Evolutionary conservation across 2,329 filamentous ascomycete species (phyloP).

Genomic region (Dichotomopilus funicola): DNA sequence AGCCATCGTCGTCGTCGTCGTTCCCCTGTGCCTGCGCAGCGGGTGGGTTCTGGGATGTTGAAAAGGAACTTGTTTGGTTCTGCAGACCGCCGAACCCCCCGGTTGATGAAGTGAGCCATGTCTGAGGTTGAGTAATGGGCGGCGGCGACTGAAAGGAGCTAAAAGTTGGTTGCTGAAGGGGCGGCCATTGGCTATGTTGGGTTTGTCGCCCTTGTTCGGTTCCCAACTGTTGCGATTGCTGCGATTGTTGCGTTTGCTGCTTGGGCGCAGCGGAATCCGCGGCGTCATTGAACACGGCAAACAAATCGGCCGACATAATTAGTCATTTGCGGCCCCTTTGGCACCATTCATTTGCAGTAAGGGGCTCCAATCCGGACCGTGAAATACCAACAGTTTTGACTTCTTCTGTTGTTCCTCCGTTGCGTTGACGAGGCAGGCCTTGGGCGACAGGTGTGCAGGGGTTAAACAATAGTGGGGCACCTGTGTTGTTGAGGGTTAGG

Average conservation of each 20-base stretch:
- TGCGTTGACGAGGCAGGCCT: too few relatives aligned
- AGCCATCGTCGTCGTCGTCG: conserved; percentile 54
- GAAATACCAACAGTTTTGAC: too few relatives aligned
- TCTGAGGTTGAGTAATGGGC: too few relatives aligned
- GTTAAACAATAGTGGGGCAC: too few relatives aligned
- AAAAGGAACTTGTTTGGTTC: too few relatives aligned
- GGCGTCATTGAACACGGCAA: conserved; percentile 54
- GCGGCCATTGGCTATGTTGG: conserved; percentile 24
- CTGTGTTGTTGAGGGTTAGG: too few relatives aligned
- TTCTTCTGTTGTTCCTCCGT: too few relatives aligned
- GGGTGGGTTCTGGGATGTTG: not conserved
- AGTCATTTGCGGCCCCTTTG: not conserved
- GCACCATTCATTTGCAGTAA: too few relatives aligned
- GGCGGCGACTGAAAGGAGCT: conserved; percentile 7
- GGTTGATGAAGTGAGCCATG: conserved; percentile 9
- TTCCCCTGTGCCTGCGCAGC: conserved; percentile 17
- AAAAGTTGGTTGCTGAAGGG: conserved; percentile 18
- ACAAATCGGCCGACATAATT: conserved; percentile 58
- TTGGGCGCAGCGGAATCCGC: conserved; percentile 31
- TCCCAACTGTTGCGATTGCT: too few relatives aligned
- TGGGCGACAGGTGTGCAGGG: too few relatives aligned
- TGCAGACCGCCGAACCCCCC: too few relatives aligned
- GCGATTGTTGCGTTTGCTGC: not conserved
- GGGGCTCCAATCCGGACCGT: too few relatives aligned
- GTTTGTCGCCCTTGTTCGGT: not conserved